These are phyloP conservation scores for Zychaea mexicana DNA, from an alignment of 371 early-diverging fungal species.

Conservation along the genomic window DNA sequence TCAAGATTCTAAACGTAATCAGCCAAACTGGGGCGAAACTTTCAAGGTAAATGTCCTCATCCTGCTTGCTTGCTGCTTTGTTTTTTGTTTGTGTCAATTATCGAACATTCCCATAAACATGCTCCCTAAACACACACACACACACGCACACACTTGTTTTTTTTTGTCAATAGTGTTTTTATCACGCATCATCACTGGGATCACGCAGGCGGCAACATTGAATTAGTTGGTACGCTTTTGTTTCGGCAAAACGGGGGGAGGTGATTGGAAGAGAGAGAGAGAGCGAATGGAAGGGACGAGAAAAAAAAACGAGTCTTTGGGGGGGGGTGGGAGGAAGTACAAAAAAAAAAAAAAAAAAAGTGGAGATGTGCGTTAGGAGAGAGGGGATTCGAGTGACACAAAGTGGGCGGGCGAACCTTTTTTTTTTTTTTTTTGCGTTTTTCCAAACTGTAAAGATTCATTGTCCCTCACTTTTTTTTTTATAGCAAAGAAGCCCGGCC, in stretches of 20 bases:
- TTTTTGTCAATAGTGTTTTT: slow-evolving; percentile 47
- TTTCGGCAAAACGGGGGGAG: slow-evolving; percentile 17
- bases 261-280: background rate
- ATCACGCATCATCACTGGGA: slow-evolving; percentile 85
- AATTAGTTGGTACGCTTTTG: slow-evolving; percentile 43
- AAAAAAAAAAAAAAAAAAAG: background rate
- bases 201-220: slow-evolving; percentile 80
- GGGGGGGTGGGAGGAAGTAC: background rate
- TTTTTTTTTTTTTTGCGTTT: no score
- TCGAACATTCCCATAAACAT: slow-evolving; percentile 13
- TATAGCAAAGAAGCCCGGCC: slow-evolving; percentile 62
- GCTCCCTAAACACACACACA: no score
- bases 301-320: no score
- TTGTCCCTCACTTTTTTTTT: background rate
- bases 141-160: no score
- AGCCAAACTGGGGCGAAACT: slow-evolving; percentile 51
- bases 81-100: slow-evolving; percentile 20
- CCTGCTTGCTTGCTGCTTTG: no score
- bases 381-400: slow-evolving; percentile 26
- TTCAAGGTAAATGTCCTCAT: no score
- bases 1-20: slow-evolving; percentile 47
- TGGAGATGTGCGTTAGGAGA: slow-evolving; percentile 7
- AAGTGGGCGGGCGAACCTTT: background rate
- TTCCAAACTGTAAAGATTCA: background rate
- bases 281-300: no score